Evolutionary conservation across 2,329 filamentous ascomycete genomes (phyloP).

Genomic region (Cladophialophora exuberans): DNA sequence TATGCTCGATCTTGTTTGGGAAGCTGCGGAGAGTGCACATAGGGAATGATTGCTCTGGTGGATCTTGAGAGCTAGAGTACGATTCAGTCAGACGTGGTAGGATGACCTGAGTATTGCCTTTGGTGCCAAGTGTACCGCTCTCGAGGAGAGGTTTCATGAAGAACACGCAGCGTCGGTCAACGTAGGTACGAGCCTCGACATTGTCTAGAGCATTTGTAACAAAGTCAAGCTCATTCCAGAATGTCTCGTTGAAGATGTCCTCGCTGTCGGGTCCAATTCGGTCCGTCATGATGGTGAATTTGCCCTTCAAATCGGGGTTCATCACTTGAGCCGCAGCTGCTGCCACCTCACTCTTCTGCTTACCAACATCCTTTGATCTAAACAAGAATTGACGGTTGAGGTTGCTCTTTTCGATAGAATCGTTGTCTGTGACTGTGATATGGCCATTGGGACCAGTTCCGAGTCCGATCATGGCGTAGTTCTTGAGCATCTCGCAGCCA

Average conservation of each 20-base stretch:
- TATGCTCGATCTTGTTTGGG: slow-evolving; percentile 97
- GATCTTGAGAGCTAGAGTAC: slow-evolving; percentile 95
- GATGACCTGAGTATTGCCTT: slow-evolving; percentile 97
- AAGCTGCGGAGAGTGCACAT: slow-evolving; percentile 98
- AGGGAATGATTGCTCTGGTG: slow-evolving; percentile 96
- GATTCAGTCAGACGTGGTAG: slow-evolving; percentile 91
- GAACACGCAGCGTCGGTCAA: slow-evolving; percentile 94
- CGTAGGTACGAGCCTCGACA: slow-evolving; percentile 93
- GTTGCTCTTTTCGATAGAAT: slow-evolving; percentile 98
- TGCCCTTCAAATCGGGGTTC: slow-evolving; percentile 89
- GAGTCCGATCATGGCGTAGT: slow-evolving; percentile 98
- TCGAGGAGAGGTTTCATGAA: slow-evolving; percentile 96
- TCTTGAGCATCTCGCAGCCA: slow-evolving; percentile 98
- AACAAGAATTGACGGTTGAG: slow-evolving; percentile 97
- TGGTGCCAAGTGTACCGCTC: slow-evolving; percentile 96
- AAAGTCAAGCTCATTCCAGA: slow-evolving; percentile 85
- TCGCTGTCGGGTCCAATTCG: slow-evolving; percentile 91
- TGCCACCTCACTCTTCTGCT: slow-evolving; percentile 95
- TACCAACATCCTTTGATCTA: slow-evolving; percentile 87
- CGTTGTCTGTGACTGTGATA: slow-evolving; percentile 95
- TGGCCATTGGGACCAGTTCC: slow-evolving; percentile 85
- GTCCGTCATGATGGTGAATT: slow-evolving; percentile 84
- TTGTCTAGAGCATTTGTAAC: slow-evolving; percentile 98
- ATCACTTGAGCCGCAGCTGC: slow-evolving; percentile 87
- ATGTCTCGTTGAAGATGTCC: slow-evolving; percentile 88